Percentiles rank a stretch among this genome's conserved stretches.
Evolutionary conservation across 306 rosid genomes (phyloP).

Genomic region (Urtica urens): DNA sequence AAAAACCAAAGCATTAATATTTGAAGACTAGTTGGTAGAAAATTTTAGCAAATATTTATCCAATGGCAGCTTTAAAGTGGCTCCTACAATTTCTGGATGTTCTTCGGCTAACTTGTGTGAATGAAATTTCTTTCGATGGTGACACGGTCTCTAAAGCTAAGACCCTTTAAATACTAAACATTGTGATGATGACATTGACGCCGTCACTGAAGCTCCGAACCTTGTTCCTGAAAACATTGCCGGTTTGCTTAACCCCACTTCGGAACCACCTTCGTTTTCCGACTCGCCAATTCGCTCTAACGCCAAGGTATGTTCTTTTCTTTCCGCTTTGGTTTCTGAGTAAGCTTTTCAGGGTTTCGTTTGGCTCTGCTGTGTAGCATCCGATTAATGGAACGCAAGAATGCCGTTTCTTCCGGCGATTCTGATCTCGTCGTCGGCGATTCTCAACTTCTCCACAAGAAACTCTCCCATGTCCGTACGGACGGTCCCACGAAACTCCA

Average conservation of each 20-base stretch:
- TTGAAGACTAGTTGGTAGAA: no score
- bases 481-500: slow-evolving; percentile 55
- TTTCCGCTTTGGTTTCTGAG: background rate
- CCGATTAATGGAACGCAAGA: slow-evolving; percentile 34
- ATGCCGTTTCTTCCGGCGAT: background rate
- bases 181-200: no score
- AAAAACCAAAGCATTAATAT: no score
- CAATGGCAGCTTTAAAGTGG: no score
- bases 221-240: slow-evolving; percentile 1
- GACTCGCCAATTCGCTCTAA: slow-evolving; percentile 16
- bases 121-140: no score
- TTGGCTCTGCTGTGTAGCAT: slow-evolving; percentile 21
- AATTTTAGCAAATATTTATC: no score
- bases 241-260: slow-evolving; percentile 1
- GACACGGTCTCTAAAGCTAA: no score
- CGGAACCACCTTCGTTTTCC: slow-evolving; percentile 8
- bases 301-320: slow-evolving; percentile 19
- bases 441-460: slow-evolving; percentile 27
- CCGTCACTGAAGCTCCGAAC: slow-evolving; percentile 27
- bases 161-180: no score
- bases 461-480: slow-evolving; percentile 41
- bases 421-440: slow-evolving; percentile 28
- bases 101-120: no score
- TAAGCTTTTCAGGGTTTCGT: slow-evolving; percentile 18
- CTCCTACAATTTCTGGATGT: no score